Conservation (phyloP, 257 asterid species). For the Solanum chilense region DNA sequence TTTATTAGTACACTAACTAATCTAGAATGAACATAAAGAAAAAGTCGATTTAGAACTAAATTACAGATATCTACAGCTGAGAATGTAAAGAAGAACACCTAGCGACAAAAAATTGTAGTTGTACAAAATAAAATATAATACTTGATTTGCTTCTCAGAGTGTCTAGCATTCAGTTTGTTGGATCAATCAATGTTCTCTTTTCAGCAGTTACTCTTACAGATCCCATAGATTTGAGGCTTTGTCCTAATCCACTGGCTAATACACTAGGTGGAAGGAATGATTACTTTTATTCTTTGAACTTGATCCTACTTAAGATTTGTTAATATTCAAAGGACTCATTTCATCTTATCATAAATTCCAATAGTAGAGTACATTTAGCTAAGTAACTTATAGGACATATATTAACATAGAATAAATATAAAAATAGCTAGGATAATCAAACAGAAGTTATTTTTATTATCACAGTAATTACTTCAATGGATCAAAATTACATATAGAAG, state of each 20-base stretch:
- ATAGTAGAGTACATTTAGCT: neutral
- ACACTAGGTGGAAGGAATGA: neutral
- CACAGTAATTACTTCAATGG: neutral
- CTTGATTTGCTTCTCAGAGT: neutral
- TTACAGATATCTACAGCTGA: no score
- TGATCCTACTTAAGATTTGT: neutral
- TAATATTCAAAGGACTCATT: neutral
- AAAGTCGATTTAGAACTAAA: no score
- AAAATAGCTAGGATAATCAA: neutral
- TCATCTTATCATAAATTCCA: neutral
- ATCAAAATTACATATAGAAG: neutral
- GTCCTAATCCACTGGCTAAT: neutral
- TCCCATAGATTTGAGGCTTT: neutral
- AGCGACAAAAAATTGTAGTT: no score
- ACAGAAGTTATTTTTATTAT: constrained; percentile 1
- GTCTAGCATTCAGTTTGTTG: neutral
- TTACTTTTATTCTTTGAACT: neutral
- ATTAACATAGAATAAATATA: neutral
- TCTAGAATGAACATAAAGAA: no score
- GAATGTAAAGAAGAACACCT: no score
- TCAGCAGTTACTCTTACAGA: no score
- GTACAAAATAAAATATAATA: neutral
- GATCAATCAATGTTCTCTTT: neutral
- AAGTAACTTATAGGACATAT: neutral
- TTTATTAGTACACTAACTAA: no score